phyloP scores from a whole-genome alignment of 352 stramenopile species.

The Globisporangium polare region DNA sequence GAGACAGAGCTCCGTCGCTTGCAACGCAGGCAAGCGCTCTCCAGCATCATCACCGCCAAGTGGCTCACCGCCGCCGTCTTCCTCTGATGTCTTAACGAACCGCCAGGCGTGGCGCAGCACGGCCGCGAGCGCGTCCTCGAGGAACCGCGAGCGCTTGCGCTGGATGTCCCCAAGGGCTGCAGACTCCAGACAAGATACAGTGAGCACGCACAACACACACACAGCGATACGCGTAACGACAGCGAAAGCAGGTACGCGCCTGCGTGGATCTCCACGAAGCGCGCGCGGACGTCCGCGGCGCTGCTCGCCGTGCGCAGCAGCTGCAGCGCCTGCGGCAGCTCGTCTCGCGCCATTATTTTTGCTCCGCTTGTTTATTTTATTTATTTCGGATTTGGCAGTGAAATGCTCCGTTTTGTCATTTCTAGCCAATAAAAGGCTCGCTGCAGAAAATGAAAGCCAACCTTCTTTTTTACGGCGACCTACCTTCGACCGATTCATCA shows the following conservation, averaged over 20 bases:
- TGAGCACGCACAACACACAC: neutral
- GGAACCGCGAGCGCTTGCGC: constrained; percentile 63
- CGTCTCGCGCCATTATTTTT: constrained; percentile 16
- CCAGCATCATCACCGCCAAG: neutral
- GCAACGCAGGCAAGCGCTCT: constrained; percentile 3
- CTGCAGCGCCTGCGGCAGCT: constrained; percentile 13
- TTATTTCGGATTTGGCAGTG: neutral
- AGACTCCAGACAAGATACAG: neutral
- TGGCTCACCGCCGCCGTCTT: neutral
- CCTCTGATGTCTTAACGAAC: constrained; percentile 7
- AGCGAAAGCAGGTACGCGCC: neutral
- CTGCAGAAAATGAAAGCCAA: neutral
- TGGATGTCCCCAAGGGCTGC: constrained; percentile 48
- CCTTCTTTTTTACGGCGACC: no score
- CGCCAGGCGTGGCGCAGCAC: constrained; percentile 33
- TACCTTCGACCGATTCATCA: no score
- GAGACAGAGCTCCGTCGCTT: constrained; percentile 20
- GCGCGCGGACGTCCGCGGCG: constrained; percentile 1
- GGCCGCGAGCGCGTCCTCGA: constrained; percentile 55
- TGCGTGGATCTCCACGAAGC: constrained; percentile 5
- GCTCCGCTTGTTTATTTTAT: no score
- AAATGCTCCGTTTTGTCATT: neutral
- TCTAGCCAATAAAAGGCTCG: neutral
- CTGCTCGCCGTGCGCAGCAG: constrained; percentile 8
- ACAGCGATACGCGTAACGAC: neutral